These are phyloP conservation scores for Cladosporium sp. DNA, from an alignment of 2,329 filamentous ascomycete species.

Conservation along the genomic window DNA sequence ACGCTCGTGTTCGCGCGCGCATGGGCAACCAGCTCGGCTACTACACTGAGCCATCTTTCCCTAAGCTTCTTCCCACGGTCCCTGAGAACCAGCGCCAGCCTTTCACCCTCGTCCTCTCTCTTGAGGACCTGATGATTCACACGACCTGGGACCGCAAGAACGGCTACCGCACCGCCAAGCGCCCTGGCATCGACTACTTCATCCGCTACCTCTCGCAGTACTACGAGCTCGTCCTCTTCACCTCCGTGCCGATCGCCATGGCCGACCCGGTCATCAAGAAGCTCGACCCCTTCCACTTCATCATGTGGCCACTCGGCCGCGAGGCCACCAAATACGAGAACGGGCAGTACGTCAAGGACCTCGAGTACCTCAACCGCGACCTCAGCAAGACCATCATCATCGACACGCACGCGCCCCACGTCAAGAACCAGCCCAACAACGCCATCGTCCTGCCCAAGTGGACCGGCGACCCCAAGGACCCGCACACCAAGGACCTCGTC, in stretches of 20 bases:
- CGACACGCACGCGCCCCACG: slow-evolving; percentile 78
- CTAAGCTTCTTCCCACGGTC: slow-evolving; percentile 81
- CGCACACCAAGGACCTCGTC: slow-evolving; percentile 66
- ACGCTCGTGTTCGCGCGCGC: slow-evolving; percentile 72
- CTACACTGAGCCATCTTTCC: slow-evolving; percentile 93
- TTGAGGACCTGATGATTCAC: slow-evolving; percentile 92
- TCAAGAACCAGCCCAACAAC: slow-evolving; percentile 91
- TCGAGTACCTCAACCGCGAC: slow-evolving; percentile 96
- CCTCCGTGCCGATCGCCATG: slow-evolving; percentile 75
- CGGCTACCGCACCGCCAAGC: slow-evolving; percentile 92
- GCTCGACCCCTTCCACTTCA: slow-evolving; percentile 89
- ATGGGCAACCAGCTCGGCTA: slow-evolving; percentile 75
- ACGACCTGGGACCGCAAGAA: slow-evolving; percentile 93
- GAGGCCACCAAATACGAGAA: slow-evolving; percentile 98
- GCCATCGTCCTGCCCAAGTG: slow-evolving; percentile 88
- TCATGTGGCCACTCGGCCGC: slow-evolving; percentile 90
- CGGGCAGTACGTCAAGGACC: slow-evolving; percentile 95
- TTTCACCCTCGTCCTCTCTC: slow-evolving; percentile 85
- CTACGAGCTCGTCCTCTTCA: slow-evolving; percentile 97
- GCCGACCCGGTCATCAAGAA: slow-evolving; percentile 88
- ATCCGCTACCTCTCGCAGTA: slow-evolving; percentile 94
- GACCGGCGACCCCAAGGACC: slow-evolving; percentile 75
- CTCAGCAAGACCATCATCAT: slow-evolving; percentile 93
- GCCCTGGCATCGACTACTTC: slow-evolving; percentile 96
- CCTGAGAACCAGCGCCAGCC: slow-evolving; percentile 76